Percentiles rank a stretch among this genome's conserved stretches.
Conservation (phyloP, 768 basidiomycete genomes). For the Artomyces pyxidatus region DNA sequence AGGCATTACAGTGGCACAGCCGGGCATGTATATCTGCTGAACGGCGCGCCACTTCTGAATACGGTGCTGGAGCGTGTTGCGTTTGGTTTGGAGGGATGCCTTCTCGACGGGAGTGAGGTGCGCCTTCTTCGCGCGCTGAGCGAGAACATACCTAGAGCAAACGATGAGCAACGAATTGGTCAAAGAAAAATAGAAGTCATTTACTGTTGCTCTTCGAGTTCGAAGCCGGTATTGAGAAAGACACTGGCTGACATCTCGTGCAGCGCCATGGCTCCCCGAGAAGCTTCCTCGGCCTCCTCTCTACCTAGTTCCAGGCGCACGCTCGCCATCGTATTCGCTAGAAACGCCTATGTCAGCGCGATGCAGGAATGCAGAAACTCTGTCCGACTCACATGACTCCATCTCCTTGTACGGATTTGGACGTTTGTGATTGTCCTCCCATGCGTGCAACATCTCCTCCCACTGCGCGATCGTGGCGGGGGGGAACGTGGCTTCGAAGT, state of each 20-base stretch:
- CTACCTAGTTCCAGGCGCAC: not conserved
- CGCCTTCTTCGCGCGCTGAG: not conserved
- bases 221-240: not conserved
- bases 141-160: not conserved
- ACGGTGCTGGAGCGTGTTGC: not conserved
- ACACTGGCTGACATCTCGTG: not conserved
- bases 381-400: not conserved
- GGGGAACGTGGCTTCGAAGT: not conserved
- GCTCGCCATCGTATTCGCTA: not conserved
- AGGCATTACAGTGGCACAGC: too few species aligned
- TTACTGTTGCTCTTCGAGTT: not conserved
- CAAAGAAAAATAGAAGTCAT: not conserved
- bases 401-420: constrained; percentile 2
- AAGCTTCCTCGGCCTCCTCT: not conserved
- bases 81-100: not conserved
- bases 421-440: not conserved
- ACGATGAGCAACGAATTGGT: not conserved
- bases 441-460: not conserved
- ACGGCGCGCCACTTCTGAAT: not conserved
- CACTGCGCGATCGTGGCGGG: not conserved
- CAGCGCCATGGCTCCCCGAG: not conserved
- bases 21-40: not conserved
- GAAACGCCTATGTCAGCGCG: not conserved
- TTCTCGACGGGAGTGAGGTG: not conserved
- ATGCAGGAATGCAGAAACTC: not conserved